These are phyloP conservation scores for Tulasnella sp. DNA, from an alignment of 768 basidiomycete species.

Conservation along the genomic window DNA sequence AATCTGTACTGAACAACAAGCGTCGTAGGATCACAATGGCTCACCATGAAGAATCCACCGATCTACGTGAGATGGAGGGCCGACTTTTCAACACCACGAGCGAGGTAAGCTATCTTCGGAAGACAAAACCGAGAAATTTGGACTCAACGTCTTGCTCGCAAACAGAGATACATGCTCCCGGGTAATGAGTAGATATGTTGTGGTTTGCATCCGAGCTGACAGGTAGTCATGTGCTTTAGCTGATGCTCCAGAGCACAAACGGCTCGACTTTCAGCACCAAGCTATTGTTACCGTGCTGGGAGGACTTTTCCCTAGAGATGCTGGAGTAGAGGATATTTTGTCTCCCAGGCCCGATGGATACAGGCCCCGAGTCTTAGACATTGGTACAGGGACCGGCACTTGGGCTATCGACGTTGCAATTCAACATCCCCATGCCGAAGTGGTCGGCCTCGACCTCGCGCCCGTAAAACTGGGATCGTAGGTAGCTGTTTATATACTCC, in stretches of 20 bases:
- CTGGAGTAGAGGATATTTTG: not conserved
- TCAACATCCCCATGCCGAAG: not conserved
- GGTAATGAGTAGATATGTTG: not conserved
- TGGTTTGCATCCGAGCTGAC: not conserved
- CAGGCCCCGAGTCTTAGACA: constrained; percentile 14
- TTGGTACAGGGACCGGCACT: constrained; percentile 21
- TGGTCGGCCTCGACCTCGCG: constrained; percentile 19
- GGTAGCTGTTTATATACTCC: not conserved
- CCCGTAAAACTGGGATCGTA: not conserved
- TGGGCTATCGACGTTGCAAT: constrained; percentile 22
- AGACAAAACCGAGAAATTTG: not conserved
- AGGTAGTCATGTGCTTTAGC: not conserved
- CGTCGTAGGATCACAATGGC: not conserved
- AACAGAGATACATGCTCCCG: not conserved
- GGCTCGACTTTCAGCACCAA: constrained; percentile 24
- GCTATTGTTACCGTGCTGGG: constrained; percentile 20
- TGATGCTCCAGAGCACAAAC: not conserved
- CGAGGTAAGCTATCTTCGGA: constrained; percentile 10
- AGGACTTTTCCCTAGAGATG: not conserved
- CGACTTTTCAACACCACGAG: constrained; percentile 25
- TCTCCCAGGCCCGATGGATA: not conserved
- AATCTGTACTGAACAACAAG: not conserved
- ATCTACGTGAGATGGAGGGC: constrained; percentile 23
- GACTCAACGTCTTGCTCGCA: not conserved
- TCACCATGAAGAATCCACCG: not conserved